Conservation (phyloP, 305 asterid genomes). For the Petunia hybrid region DNA sequence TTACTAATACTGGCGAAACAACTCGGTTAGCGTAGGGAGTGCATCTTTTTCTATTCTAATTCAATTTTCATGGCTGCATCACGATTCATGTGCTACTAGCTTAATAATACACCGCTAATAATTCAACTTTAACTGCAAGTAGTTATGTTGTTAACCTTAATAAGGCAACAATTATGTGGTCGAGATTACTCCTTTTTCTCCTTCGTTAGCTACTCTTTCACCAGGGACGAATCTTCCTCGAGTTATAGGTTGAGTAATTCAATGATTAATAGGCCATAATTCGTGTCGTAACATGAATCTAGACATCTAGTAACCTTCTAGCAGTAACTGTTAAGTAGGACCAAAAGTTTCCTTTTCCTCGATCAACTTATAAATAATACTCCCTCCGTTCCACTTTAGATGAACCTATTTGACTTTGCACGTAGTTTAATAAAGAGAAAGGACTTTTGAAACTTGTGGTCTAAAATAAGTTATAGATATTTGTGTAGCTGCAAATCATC, state of each 20-base stretch:
- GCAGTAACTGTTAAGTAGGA: not conserved
- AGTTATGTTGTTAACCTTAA: not conserved
- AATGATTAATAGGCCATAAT: not conserved
- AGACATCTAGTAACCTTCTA: not conserved
- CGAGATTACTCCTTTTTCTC: not conserved
- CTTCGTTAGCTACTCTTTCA: not conserved
- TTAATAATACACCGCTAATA: not conserved
- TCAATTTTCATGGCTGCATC: not conserved
- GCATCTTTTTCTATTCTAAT: conserved; percentile 16
- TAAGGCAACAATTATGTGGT: not conserved
- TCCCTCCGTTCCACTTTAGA: no score
- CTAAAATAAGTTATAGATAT: no score
- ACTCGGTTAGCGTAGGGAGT: not conserved
- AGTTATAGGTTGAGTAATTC: not conserved
- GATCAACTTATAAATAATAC: no score
- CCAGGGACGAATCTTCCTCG: no score
- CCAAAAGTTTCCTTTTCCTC: no score
- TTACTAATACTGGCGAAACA: conserved; percentile 14
- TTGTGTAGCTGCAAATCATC: no score
- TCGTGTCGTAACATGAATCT: not conserved
- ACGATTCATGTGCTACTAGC: not conserved
- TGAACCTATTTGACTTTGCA: no score
- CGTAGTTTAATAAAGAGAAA: no score
- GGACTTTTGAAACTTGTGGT: no score
- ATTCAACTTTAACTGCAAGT: not conserved